phyloP scores from a whole-genome alignment of 495 filamentous ascomycete species.

The Tuber indicum region DNA sequence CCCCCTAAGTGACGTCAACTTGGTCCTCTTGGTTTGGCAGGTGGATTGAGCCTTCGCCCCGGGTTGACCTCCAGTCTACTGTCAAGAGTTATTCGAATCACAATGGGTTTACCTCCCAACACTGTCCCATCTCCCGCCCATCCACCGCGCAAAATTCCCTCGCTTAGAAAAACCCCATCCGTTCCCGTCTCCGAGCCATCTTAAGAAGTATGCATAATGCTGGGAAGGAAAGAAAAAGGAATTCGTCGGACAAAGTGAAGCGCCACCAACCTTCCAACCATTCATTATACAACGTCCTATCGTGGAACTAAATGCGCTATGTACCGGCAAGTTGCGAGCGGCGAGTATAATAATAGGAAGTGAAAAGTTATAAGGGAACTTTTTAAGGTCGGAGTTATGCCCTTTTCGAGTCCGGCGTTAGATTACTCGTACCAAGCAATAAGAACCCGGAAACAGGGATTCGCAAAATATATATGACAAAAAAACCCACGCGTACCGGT shows the following conservation, averaged over 20 bases:
- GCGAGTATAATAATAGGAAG: neutral
- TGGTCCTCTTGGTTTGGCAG: neutral
- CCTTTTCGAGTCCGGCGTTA: neutral
- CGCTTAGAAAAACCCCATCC: neutral
- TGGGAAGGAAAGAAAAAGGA: neutral
- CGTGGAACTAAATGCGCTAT: neutral
- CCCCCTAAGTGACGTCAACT: neutral
- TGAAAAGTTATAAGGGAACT: neutral
- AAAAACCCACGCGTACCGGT: too few species aligned
- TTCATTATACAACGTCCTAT: neutral
- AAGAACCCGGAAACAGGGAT: too few species aligned
- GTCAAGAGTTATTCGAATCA: neutral
- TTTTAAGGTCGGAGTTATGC: neutral
- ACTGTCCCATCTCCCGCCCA: neutral
- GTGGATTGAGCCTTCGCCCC: neutral
- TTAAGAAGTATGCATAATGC: neutral
- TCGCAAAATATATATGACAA: too few species aligned
- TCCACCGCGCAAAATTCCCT: neutral
- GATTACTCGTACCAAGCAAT: neutral
- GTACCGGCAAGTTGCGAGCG: neutral
- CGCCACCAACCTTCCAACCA: neutral
- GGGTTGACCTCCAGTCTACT: neutral
- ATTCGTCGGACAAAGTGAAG: neutral
- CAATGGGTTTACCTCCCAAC: neutral
- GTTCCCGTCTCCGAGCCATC: neutral